Conservation (phyloP, 106 monocot species). For the Dendrobium officinale region DNA sequence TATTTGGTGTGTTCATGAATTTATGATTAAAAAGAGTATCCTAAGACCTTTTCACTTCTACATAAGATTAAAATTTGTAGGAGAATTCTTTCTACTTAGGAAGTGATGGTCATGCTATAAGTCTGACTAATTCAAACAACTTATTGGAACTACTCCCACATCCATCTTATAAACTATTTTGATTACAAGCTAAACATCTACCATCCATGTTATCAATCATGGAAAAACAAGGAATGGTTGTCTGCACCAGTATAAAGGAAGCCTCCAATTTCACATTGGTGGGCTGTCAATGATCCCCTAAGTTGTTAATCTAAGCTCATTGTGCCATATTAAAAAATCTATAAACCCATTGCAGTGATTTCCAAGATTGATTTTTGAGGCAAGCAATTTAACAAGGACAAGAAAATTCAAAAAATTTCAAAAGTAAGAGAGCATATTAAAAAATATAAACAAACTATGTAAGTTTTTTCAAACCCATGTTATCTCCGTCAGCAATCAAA, state of each 20-base stretch:
- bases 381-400: background rate
- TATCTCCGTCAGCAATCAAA: background rate
- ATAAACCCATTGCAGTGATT: background rate
- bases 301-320: background rate
- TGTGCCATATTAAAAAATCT: background rate
- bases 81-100: background rate
- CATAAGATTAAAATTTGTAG: background rate
- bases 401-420: background rate
- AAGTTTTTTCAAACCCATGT: background rate
- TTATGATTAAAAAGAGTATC: too few relatives aligned
- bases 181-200: background rate
- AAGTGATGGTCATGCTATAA: background rate
- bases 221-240: background rate
- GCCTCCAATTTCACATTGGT: background rate
- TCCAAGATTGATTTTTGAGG: background rate
- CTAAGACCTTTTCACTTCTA: background rate
- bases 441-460: background rate
- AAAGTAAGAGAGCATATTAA: too few relatives aligned
- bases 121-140: background rate
- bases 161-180: background rate
- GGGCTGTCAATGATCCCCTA: background rate
- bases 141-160: background rate
- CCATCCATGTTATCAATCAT: too few relatives aligned
- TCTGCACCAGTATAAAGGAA: background rate
- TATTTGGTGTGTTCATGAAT: too few relatives aligned